Evolutionary conservation across 495 filamentous ascomycete species (phyloP), one percentile per base, ranked within the genome.

Genomic region (Neurospora hispaniola): DNA sequence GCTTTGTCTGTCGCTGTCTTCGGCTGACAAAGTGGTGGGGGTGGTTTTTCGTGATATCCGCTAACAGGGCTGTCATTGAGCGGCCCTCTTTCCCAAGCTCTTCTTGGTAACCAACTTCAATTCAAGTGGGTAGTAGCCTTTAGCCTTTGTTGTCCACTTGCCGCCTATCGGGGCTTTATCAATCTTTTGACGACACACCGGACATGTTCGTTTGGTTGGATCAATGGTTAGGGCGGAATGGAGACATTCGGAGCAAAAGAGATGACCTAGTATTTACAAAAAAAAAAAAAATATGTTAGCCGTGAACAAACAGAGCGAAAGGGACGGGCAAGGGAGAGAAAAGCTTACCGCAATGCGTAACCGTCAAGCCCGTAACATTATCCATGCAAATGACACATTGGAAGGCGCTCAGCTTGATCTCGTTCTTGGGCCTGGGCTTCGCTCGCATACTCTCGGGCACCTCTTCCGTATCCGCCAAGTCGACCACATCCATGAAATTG

Each of bases 361-460:
- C 90, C 2, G 92, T 95, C 74, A 94, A 79, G 77, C 91, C 85
- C 23, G 85, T 90, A 4, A 87, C 89, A 48, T 88, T 86, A 71
- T 96, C 94, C 89, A 97, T 90, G 83, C 94, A 97, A 70, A 97
- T 93, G 40, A 94, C 90, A 74, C 94, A 97, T 75, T 90, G 85
- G 73, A 93, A 82, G 69, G 81, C 80, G 72, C 87, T 82, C 70
- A 92, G 73, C 76, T 86, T 87, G 70, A 86, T 74, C 43, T 85
- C 82, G 73, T 86, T 85, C 43, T 88, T 89, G 16, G 81, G 78
- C 39, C 85, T 83, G 2, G 82, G 81, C 62, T 86, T 84, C 71
- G 79, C 59, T 85, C 83, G 70, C 83, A 54, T 77, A 0, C 86
- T 79, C 16, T 86, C 85, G 4, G 89, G 85, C 0, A 87, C 82